Base-by-base conservation (phyloP, 345 rosid genomes). In the Lenwebbia sp. region DNA sequence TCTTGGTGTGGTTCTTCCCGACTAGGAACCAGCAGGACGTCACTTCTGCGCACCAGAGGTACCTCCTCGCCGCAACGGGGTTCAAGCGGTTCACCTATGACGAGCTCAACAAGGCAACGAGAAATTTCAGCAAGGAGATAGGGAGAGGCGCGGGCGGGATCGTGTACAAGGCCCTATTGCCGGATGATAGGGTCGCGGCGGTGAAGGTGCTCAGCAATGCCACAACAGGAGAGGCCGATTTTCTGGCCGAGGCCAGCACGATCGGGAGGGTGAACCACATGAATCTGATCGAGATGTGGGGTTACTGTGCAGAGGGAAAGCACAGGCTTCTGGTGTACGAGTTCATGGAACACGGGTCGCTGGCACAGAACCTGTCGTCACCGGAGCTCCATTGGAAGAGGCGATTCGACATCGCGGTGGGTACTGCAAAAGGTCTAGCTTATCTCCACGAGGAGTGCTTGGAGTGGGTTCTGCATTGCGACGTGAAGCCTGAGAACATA, bases 61-160 rank as follows among this genome's bases (percentile, higher is more conserved):
- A n/a, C n/a, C n/a, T n/a, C n/a, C n/a, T n/a, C n/a, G n/a, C n/a
- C n/a, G n/a, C n/a, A n/a, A n/a, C n/a, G n/a, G n/a, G n/a, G n/a
- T n/a, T n/a, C n/a, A n/a, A n/a, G n/a, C n/a, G n/a, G n/a, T n/a
- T 85, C 87, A 85, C 92, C 13, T 90, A 85, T 54, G 58, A 51
- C 13, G 92, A 88, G 84, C 86, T 90, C 41, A 86, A 86, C 62
- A 82, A 52, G 58, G 90, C 91, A 10, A 88, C 92, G 17, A 28
- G 87, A 55, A 82, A 87, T 57, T 92, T 92, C 83, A 54, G 82
- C 26, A 44, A 86, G 57, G 90, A 86, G 76, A 88, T 90, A n/a
- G 92, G 93, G 30, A 82, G 89, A 26, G 93, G 93, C 22, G 90
- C 90, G 21, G 89, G 90, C 12, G 92, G 93, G 41, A 84, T 84